phyloP scores from a whole-genome alignment of 345 rosid species.

The Citrus glauca region DNA sequence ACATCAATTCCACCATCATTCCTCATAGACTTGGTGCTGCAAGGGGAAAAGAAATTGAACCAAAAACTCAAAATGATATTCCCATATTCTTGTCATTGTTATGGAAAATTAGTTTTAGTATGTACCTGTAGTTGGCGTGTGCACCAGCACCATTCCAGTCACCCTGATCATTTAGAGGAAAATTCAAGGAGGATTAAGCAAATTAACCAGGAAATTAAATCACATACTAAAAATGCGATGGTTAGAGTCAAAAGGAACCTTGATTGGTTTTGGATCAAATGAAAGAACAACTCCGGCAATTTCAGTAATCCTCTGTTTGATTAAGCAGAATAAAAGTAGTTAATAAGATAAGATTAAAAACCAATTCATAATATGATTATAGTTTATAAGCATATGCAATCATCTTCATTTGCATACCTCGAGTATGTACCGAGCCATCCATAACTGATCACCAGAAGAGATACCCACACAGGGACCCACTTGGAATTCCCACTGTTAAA shows the following conservation, averaged over 20 bases:
- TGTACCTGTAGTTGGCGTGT: constrained; percentile 77
- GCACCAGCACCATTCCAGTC: constrained; percentile 99
- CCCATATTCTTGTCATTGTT: neutral
- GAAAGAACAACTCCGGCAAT: constrained; percentile 67
- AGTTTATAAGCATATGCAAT: too few relatives aligned
- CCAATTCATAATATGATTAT: too few relatives aligned
- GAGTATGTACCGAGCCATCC: constrained; percentile 79
- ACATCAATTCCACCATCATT: constrained; percentile 56
- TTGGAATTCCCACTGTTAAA: constrained; percentile 80
- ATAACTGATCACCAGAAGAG: constrained; percentile 64
- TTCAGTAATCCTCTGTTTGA: constrained; percentile 70
- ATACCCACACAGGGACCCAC: constrained; percentile 79
- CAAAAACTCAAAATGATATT: neutral
- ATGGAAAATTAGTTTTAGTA: neutral
- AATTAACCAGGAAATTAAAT: neutral
- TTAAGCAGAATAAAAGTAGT: neutral
- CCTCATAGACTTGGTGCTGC: constrained; percentile 89
- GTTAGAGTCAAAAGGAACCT: constrained; percentile 29
- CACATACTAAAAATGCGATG: neutral
- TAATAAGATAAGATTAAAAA: too few relatives aligned
- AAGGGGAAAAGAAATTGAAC: neutral
- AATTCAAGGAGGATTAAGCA: neutral
- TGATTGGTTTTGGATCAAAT: constrained; percentile 86
- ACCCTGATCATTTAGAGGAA: constrained; percentile 31
- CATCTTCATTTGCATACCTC: constrained; percentile 41